Conservation (phyloP, 176 grass and related monocot species). For the Poa annua region DNA sequence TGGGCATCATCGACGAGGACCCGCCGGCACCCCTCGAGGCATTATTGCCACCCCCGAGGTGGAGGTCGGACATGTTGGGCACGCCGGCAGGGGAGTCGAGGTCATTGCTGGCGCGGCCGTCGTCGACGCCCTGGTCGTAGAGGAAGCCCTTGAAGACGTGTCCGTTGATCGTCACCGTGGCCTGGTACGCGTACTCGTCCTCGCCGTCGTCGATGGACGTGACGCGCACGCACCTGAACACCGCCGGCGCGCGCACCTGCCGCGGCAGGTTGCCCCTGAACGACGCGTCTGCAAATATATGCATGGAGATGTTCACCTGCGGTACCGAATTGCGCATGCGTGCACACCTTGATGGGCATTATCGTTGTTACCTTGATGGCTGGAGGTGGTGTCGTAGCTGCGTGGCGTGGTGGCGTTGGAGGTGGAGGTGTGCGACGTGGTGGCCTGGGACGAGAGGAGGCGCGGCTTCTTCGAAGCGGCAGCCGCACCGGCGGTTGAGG, state of each 20-base stretch:
- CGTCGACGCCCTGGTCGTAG: conserved; percentile 90
- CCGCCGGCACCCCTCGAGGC: conserved; percentile 31
- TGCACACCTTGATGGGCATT: background rate
- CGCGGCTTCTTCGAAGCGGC: conserved; percentile 65
- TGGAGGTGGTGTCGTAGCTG: conserved; percentile 98
- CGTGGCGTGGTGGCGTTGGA: conserved; percentile 95
- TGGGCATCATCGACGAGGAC: conserved; percentile 39
- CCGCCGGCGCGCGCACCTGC: conserved; percentile 87
- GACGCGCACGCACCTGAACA: conserved; percentile 95
- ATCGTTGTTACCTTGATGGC: conserved; percentile 71
- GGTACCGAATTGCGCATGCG: background rate
- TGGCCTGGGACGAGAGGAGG: conserved; percentile 64
- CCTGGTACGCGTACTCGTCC: conserved; percentile 94
- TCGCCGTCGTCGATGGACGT: conserved; percentile 86
- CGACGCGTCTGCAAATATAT: conserved; percentile 51
- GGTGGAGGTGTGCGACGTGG: conserved; percentile 75
- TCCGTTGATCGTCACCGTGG: conserved; percentile 79
- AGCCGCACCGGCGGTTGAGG: conserved; percentile 38
- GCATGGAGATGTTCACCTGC: background rate
- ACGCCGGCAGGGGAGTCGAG: conserved; percentile 50
- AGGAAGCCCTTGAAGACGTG: conserved; percentile 99
- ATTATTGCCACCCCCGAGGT: conserved; percentile 66
- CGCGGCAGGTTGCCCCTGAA: conserved; percentile 71
- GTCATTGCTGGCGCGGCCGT: conserved; percentile 70
- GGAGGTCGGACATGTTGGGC: conserved; percentile 92